Evolutionary conservation across 2,329 filamentous ascomycete genomes (phyloP).

Genomic region (Trichoderma cornu-damae): DNA sequence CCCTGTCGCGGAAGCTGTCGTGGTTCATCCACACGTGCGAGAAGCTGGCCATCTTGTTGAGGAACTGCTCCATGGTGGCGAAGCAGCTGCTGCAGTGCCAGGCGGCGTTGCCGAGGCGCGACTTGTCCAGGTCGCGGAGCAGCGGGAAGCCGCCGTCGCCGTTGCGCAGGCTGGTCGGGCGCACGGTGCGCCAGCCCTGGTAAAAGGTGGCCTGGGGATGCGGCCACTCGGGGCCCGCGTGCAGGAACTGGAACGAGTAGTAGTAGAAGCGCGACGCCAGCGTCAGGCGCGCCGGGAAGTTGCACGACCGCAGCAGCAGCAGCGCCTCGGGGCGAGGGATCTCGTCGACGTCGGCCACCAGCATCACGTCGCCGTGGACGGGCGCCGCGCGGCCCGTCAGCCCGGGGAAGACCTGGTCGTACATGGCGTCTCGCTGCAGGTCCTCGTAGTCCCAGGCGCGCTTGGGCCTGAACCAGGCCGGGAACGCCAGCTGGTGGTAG

Average conservation of each 20-base stretch:
- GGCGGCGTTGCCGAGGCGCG: slow-evolving; percentile 44
- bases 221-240: slow-evolving; percentile 41
- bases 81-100: slow-evolving; percentile 63
- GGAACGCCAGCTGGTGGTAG: slow-evolving; percentile 49
- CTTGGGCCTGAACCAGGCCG: slow-evolving; percentile 35
- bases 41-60: slow-evolving; percentile 53
- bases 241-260: slow-evolving; percentile 52
- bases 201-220: slow-evolving; percentile 58
- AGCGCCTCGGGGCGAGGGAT: slow-evolving; percentile 50
- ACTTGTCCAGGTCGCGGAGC: slow-evolving; percentile 39
- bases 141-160: slow-evolving; percentile 39
- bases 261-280: slow-evolving; percentile 51
- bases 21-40: slow-evolving; percentile 51
- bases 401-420: slow-evolving; percentile 49
- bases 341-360: slow-evolving; percentile 59
- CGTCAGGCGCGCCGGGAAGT: slow-evolving; percentile 49
- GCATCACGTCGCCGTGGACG: slow-evolving; percentile 47
- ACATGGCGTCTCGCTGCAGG: slow-evolving; percentile 52
- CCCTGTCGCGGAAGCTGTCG: slow-evolving; percentile 42
- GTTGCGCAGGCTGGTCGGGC: slow-evolving; percentile 49
- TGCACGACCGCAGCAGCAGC: slow-evolving; percentile 45
- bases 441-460: slow-evolving; percentile 49
- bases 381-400: slow-evolving; percentile 41
- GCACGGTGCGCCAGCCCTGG: slow-evolving; percentile 41
- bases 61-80: slow-evolving; percentile 48